Base-by-base conservation (phyloP, 345 rosid species). In the Abelmoschus esculentus region DNA sequence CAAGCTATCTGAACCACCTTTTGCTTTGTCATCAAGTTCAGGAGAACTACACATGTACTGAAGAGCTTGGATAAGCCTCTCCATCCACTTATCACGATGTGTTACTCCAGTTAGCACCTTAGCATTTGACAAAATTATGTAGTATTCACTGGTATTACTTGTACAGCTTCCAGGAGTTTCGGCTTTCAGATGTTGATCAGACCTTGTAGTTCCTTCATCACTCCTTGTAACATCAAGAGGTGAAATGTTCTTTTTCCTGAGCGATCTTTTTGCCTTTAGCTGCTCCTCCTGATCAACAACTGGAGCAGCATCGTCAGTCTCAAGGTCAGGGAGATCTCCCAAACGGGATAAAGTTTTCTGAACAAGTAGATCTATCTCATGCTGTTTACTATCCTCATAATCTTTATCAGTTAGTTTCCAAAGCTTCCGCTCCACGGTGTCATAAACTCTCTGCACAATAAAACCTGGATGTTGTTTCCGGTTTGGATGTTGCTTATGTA, bases 141-240 rank as follows among this genome's bases (percentile, higher is more conserved):
- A 59, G 69, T 83, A 80, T 79, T 95, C 96, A 0, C 88, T 79
- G 18, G 79, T 63, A 70, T 75, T 89, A 77, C 81, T 74, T 5
- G 84, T 73, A 79, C 87, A 88, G 70, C 97, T 89, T 85, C 97
- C 96, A 67, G 97, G 97, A 8, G 96, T 89, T 73, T 91, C 97
- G 67, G 88, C 81, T 79, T 69, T 89, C 49, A 69, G 53, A 74
- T 66, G 73, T 36, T 80, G 82, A 71, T 90, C 92, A 71, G 80
- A 54, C 77, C 76, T 78, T 42, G 66, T 53, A 31, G 69, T 69
- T 50, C 77, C 69, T 58, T 85, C 90, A 46, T 95, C 99, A 69
- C 90, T 93, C 80, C 87, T 86, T 29, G 88, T 73, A 74, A 90
- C 90, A 80, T 95, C 98, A 70, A 90, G 81, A 70, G 89, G 96